Evolutionary conservation across 2,329 filamentous ascomycete species (phyloP), one percentile per base, ranked within the genome.

Genomic region (Pseudogymnoascus sp.): DNA sequence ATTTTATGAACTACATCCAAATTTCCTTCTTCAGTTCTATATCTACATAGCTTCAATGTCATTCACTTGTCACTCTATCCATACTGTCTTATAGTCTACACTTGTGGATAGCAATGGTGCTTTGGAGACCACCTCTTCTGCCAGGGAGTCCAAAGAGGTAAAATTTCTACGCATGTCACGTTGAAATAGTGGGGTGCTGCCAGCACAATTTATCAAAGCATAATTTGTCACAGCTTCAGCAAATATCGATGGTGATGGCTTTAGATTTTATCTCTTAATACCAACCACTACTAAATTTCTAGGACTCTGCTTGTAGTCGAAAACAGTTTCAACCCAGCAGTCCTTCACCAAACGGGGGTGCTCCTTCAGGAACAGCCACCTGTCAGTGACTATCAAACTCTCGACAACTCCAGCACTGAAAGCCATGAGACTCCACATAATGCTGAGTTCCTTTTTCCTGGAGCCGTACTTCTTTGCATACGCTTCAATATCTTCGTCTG

Each of bases 361-460:
- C 76, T 99, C 93, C 63, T 79, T 82, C 67, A 99, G 77, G 76
- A 87, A 99, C 65, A 89, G 77, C 89, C 91, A 99, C 52, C 94
- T 82, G 78, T 99, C 94, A 52, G 88, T 85, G 60, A 96, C 91
- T 69, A 99, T 93, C 63, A 95, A 78, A 33, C 91, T 90, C 78
- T 99, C 94, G 2, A 95, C 87, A 3, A 96, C 88, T 18, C 85
- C 85, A 2, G 93, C 92, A 73, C 91, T 95, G 70, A 96, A 97
- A 0, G 94, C 92, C 93, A 99, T 99, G 69, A 99, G 74, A 67
- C 85, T 91, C 94, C 94, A 99, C 63, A 95, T 84, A 6, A 95
- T 82, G 70, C 88, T 91, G 39, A 99, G 77, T 71, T 97, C 88
- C 68, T 91, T 89, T 76, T 88, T 90, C 61, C 87, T 80, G 39